Percentiles rank a stretch among this genome's conserved stretches.
These are phyloP conservation scores for Panicum virgatum DNA, from an alignment of 202 grass and related monocot species.

Conservation along the genomic window DNA sequence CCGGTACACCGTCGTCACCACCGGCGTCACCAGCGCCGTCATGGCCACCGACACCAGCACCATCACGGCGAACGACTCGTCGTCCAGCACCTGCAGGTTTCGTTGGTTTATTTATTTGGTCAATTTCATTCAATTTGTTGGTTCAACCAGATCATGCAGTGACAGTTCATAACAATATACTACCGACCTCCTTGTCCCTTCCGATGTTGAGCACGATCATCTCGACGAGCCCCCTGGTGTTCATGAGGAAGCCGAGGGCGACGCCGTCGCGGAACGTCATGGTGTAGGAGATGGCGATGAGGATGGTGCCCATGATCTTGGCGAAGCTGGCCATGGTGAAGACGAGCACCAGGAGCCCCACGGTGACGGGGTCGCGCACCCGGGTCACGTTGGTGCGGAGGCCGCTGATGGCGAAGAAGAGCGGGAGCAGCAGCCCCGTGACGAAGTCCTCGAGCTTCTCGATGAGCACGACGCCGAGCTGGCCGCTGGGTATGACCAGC, in stretches of 20 bases:
- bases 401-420: constrained; percentile 74
- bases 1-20: constrained; percentile 60
- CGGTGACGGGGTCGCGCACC: constrained; percentile 40
- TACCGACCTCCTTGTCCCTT: constrained; percentile 52
- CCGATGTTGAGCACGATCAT: constrained; percentile 91
- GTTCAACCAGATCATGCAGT: no score
- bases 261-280: constrained; percentile 78
- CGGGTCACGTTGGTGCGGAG: constrained; percentile 59
- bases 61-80: constrained; percentile 80
- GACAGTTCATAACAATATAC: no score
- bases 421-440: constrained; percentile 58
- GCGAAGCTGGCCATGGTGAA: constrained; percentile 67
- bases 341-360: constrained; percentile 54
- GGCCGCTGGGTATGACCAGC: constrained; percentile 60
- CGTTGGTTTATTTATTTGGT: neutral
- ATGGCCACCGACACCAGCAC: constrained; percentile 70
- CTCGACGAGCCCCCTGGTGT: constrained; percentile 73
- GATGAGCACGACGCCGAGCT: constrained; percentile 58
- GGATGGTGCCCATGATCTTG: constrained; percentile 73
- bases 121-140: neutral
- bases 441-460: constrained; percentile 84
- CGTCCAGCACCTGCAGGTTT: constrained; percentile 69
- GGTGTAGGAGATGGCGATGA: constrained; percentile 60
- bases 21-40: constrained; percentile 72
- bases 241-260: constrained; percentile 78